These are phyloP conservation scores for Ophiocordyceps camponoti-leonardi DNA, from an alignment of 2,329 filamentous ascomycete species.

Conservation along the genomic window DNA sequence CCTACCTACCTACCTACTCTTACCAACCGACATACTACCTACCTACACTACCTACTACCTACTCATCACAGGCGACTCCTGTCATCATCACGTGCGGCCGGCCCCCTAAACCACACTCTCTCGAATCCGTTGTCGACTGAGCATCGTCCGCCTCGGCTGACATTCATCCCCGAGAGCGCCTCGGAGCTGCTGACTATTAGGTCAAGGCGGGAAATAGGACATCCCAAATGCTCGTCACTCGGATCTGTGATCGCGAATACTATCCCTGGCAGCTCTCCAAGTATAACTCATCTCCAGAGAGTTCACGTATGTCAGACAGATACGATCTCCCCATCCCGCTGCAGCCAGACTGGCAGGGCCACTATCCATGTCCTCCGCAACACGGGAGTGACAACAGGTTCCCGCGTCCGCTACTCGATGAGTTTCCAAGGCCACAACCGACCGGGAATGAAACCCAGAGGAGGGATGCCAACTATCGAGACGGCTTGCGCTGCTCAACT, in stretches of 20 bases:
- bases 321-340: constrained; percentile 34
- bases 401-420: constrained; percentile 18
- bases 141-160: too few species aligned
- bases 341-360: constrained; percentile 39
- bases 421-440: neutral
- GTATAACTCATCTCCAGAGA: constrained; percentile 26
- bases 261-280: constrained; percentile 38
- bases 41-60: too few species aligned
- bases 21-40: too few species aligned
- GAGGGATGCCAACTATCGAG: neutral
- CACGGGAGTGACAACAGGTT: constrained; percentile 25
- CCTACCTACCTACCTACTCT: too few species aligned
- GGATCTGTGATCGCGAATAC: constrained; percentile 34
- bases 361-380: constrained; percentile 32
- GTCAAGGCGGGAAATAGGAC: neutral
- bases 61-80: neutral
- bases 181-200: neutral
- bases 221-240: constrained; percentile 38
- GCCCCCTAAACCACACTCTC: neutral
- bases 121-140: too few species aligned
- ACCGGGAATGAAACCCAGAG: neutral
- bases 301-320: constrained; percentile 39
- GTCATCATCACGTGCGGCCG: neutral
- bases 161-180: neutral
- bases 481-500: neutral